A percentile compares a stretch with the other conserved stretches of the same genome.
Conservation (phyloP, 2,329 filamentous ascomycete species). For the Pseudocercospora cruenta region DNA sequence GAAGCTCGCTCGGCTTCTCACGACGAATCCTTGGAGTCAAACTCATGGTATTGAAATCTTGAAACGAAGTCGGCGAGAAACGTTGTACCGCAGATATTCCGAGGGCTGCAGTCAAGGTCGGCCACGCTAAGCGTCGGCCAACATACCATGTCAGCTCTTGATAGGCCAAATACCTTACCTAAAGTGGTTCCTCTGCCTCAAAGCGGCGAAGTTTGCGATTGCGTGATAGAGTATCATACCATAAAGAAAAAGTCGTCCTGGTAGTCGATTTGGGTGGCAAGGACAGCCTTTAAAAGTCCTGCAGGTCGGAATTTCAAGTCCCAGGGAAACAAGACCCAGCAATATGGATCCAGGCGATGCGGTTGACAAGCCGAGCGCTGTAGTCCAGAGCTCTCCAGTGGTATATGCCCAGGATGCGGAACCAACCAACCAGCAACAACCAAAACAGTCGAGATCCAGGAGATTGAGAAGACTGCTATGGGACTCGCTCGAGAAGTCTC, state of each 20-base stretch:
- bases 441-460: not conserved
- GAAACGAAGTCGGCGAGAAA: not conserved
- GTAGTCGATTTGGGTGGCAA: not conserved
- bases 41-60: not conserved
- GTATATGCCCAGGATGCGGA: not conserved
- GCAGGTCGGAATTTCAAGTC: not conserved
- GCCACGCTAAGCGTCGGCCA: slow-evolving; percentile 1
- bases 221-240: not conserved
- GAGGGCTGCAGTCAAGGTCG: not conserved
- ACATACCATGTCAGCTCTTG: not conserved
- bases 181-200: not conserved
- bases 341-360: not conserved
- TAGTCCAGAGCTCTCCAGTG: not conserved
- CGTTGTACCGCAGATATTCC: not conserved
- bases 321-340: not conserved
- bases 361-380: not conserved
- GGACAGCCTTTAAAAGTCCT: not conserved
- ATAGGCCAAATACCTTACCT: not conserved
- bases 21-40: not conserved
- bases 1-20: no score
- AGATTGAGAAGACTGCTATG: slow-evolving; percentile 35
- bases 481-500: slow-evolving; percentile 58
- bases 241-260: not conserved
- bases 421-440: not conserved
- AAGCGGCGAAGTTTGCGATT: not conserved